A percentile compares a stretch with the other conserved stretches of the same genome.
Conservation (phyloP, 2,329 filamentous ascomycete species). For the Penicillium olsonii region DNA sequence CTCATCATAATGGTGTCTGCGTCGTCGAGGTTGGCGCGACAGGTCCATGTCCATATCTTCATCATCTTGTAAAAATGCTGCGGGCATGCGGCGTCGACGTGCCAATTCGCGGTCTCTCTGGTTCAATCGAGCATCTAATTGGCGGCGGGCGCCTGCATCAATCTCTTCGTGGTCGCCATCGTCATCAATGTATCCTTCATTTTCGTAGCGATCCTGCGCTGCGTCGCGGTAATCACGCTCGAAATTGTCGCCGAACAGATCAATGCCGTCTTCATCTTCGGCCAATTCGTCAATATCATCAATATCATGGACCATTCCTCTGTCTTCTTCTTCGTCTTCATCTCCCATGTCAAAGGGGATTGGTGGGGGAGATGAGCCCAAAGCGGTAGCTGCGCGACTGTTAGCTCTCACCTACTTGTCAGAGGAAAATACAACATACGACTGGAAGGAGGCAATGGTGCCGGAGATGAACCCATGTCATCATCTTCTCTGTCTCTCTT, state of each 20-base stretch:
- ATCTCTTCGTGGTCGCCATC: conserved; percentile 65
- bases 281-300: conserved; percentile 69
- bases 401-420: conserved; percentile 12
- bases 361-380: conserved; percentile 61
- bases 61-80: conserved; percentile 68
- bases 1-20: conserved; percentile 90
- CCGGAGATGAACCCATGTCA: conserved; percentile 59
- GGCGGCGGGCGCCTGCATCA: conserved; percentile 58
- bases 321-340: conserved; percentile 54
- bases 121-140: conserved; percentile 63
- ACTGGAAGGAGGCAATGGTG: conserved; percentile 60
- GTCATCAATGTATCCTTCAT: conserved; percentile 63
- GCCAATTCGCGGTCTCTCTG: conserved; percentile 62
- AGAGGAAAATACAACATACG: conserved; percentile 50
- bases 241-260: conserved; percentile 68
- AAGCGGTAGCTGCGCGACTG: conserved; percentile 17
- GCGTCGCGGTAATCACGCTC: conserved; percentile 61
- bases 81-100: conserved; percentile 61
- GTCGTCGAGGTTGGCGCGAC: conserved; percentile 78
- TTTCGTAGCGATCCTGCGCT: conserved; percentile 55
- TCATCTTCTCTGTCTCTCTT: conserved; percentile 68
- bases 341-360: conserved; percentile 52
- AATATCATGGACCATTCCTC: conserved; percentile 62
- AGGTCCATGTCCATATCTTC: conserved; percentile 84
- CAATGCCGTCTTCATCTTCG: conserved; percentile 69